Percentiles rank a stretch among this genome's conserved stretches.
Evolutionary conservation across 2,329 filamentous ascomycete genomes (phyloP).

Genomic region (Seiridium unicorne): DNA sequence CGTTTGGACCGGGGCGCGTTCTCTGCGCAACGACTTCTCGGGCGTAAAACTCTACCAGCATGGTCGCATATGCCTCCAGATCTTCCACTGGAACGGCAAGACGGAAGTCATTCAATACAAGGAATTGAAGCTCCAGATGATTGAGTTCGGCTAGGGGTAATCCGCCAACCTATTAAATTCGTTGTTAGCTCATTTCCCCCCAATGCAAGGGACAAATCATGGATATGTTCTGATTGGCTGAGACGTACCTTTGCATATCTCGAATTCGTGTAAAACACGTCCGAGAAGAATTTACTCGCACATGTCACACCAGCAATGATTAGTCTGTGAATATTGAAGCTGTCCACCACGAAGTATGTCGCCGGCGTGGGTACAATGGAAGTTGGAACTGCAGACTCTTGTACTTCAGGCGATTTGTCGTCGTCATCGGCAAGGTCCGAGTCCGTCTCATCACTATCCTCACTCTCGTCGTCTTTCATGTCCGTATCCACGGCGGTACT

Average conservation of each 20-base stretch:
- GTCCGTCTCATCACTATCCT: conserved; percentile 43
- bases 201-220: no score
- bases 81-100: conserved; percentile 92
- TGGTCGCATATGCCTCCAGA: conserved; percentile 94
- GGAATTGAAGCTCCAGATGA: conserved; percentile 92
- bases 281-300: conserved; percentile 98
- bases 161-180: conserved; percentile 75
- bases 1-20: conserved; percentile 16
- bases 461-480: conserved; percentile 32
- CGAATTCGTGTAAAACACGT: conserved; percentile 99
- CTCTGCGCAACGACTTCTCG: conserved; percentile 70
- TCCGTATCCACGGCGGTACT: conserved; percentile 26
- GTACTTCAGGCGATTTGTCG: conserved; percentile 28
- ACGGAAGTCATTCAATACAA: conserved; percentile 93
- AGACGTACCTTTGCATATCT: conserved; percentile 90
- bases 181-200: not conserved
- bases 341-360: conserved; percentile 88
- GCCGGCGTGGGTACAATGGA: conserved; percentile 31
- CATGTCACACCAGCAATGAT: conserved; percentile 97
- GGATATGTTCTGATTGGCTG: no score
- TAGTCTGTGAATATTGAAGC: conserved; percentile 96
- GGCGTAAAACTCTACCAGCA: conserved; percentile 97
- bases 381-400: conserved; percentile 14
- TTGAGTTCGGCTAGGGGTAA: conserved; percentile 90
- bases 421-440: conserved; percentile 50